Base-by-base conservation (phyloP, 805 yeast genomes). In the Candida saitoana region DNA sequence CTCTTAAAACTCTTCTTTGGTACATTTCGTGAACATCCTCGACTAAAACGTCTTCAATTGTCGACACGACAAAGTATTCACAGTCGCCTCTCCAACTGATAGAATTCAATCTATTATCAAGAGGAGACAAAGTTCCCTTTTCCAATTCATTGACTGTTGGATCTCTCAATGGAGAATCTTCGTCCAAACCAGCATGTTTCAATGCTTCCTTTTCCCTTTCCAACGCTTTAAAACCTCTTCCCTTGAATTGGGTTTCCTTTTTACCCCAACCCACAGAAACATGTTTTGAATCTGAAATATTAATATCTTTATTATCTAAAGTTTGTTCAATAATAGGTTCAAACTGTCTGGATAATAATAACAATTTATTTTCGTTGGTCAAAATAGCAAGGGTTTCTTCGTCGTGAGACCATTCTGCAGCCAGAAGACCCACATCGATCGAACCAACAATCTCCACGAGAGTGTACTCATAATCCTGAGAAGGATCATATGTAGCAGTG, bases 211-310 rank as follows among this genome's bases (percentile, higher is more conserved):
- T 63, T 51, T 76, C 84, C 62, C 91, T 74, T 63, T 85, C 95
- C 46, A 77, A 56, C 5, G 85, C 88, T 54, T 82, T 83, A 22
- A 86, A 93, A 48, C 99, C 99, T 55, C 77, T 82, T 39, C 99
- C 99, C 62, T 84, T 81, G 62, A 93, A 93, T 65, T 93, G 99
- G 0, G 99, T 93, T 60, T 91, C 98, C 51, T 84, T 82, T 47
- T 84, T 86, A 56, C 99, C 99, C 99, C 99, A 93, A 18, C 99
- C 99, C 34, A 93, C 96, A 19, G 91, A 83, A 29, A 93, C 96
- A 57, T 93, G 96, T 50, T 81, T 82, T 2, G 89, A 82, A 24
- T 72, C 67, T 38, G 78, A 64, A 32, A 68, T 63, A 32, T 61
- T 57, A 36, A 90, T 70, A 58, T 93, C 99, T 6, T 73, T 74